Base-by-base conservation (phyloP, 2,329 filamentous ascomycete species). In the Aureobasidium zeae region DNA sequence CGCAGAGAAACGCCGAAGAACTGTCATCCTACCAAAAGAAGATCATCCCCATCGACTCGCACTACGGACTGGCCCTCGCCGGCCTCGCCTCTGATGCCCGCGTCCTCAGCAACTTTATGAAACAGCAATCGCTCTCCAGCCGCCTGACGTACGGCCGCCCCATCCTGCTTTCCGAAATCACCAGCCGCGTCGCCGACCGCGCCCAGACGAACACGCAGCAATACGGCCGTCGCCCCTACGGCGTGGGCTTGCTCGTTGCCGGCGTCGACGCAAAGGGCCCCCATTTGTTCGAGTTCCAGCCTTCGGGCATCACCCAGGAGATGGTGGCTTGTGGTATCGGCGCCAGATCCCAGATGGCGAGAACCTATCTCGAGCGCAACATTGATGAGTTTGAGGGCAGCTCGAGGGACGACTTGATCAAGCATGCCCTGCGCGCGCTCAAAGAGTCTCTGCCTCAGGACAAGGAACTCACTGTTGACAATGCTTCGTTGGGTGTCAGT, bases 81-180 rank as follows among this genome's bases (percentile, higher is more conserved):
- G 91, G 91, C 57, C 85, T 98, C 50, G 91, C 91, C 54, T 95
- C 89, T 47, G 91, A 98, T 67, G 91, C 89, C 62, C 91, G 91
- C 60, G 91, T 98, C 57, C 87, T 98, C 57, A 95, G 88, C 74
- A 98, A 98, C 78, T 98, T 95, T 74, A 96, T 98, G 89, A 96
- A 95, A 74, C 87, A 94, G 70, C 91, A 96, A 71, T 94, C 86
- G 51, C 86, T 98, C 59, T 84, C 86, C 59, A 89, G 91, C 58
- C 87, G 89, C 65, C 81, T 98, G 57, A 94, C 87, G 46, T 96
- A 94, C 72, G 89, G 86, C 68, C 88, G 91, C 54, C 80, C 88
- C 54, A 91, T 98, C 63, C 86, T 87, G 22, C 73, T 96, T 61
- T 82, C 86, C 59, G 83, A 84, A 51, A 86, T 96, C 57, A 88